Conservation (phyloP, 2,329 filamentous ascomycete species). For the Colletotrichum navitas region DNA sequence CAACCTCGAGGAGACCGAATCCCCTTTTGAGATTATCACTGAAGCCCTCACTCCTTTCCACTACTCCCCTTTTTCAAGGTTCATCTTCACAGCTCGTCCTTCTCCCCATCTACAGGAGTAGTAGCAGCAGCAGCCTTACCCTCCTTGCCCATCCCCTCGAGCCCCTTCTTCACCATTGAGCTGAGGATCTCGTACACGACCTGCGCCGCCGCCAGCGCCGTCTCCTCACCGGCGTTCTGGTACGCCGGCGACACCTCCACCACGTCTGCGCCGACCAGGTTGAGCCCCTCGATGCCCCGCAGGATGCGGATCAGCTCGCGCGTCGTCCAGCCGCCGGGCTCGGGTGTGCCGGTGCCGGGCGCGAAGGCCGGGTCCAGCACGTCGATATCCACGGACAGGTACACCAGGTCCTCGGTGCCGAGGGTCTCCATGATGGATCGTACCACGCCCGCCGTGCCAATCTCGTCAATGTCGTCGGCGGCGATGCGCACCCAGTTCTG, state of each 20-base stretch:
- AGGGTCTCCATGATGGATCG: constrained; percentile 77
- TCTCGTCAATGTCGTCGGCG: constrained; percentile 89
- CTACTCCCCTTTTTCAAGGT: not conserved
- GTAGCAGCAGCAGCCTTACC: constrained; percentile 43
- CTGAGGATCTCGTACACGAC: constrained; percentile 89
- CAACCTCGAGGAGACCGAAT: not conserved
- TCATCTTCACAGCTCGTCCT: constrained; percentile 55
- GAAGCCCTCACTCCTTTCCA: too few species aligned
- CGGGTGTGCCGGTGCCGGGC: constrained; percentile 88
- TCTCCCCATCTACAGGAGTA: constrained; percentile 38
- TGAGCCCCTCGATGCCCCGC: constrained; percentile 83
- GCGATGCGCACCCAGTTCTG: constrained; percentile 86
- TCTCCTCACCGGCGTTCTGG: constrained; percentile 83
- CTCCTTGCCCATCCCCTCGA: constrained; percentile 54
- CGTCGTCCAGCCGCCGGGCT: constrained; percentile 92
- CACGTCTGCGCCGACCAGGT: constrained; percentile 89
- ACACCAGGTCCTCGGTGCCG: constrained; percentile 82
- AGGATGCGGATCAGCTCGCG: constrained; percentile 88
- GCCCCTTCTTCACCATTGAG: constrained; percentile 72
- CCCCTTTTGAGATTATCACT: not conserved
- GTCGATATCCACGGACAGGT: constrained; percentile 70
- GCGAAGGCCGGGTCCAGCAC: constrained; percentile 54
- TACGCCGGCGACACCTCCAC: constrained; percentile 92
- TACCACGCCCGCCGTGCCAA: constrained; percentile 79
- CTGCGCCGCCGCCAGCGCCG: constrained; percentile 85